phyloP scores from a whole-genome alignment of 352 stramenopile species.

The Thalassiosira mediterranea region DNA sequence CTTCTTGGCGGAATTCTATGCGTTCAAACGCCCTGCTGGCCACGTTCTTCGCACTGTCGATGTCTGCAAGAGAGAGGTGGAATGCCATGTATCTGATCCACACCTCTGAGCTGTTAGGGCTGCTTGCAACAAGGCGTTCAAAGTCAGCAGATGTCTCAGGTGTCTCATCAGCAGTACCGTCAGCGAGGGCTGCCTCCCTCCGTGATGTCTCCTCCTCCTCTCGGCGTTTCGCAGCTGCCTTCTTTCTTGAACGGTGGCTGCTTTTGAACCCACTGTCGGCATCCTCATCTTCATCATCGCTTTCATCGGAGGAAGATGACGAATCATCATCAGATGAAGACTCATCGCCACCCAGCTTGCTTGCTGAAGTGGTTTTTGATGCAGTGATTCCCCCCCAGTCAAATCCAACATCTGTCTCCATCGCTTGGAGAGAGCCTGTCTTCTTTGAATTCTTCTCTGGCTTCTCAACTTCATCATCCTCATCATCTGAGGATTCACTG shows the following conservation, averaged over 20 bases:
- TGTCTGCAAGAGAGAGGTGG: slow-evolving; percentile 93
- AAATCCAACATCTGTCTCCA: slow-evolving; percentile 85
- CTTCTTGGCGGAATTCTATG: slow-evolving; percentile 94
- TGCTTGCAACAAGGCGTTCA: slow-evolving; percentile 92
- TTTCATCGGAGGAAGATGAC: slow-evolving; percentile 59
- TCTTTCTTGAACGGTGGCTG: slow-evolving; percentile 76
- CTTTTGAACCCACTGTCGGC: slow-evolving; percentile 59
- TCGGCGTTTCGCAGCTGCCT: slow-evolving; percentile 65
- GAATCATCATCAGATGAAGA: slow-evolving; percentile 60
- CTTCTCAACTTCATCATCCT: slow-evolving; percentile 77
- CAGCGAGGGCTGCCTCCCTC: slow-evolving; percentile 90
- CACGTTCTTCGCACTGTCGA: slow-evolving; percentile 91
- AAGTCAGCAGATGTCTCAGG: slow-evolving; percentile 93
- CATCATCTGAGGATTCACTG: slow-evolving; percentile 56
- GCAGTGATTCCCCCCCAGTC: slow-evolving; percentile 58
- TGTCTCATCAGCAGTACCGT: slow-evolving; percentile 88
- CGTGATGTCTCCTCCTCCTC: slow-evolving; percentile 80
- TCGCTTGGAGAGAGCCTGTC: slow-evolving; percentile 22
- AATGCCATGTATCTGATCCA: slow-evolving; percentile 99
- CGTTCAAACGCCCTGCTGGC: slow-evolving; percentile 91
- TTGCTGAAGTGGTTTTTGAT: slow-evolving; percentile 21
- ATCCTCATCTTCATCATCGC: slow-evolving; percentile 80
- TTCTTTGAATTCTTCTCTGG: slow-evolving; percentile 32
- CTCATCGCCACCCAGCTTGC: slow-evolving; percentile 24
- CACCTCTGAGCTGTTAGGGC: slow-evolving; percentile 93